Base-by-base conservation (phyloP, 1,139 yeast species). In the Chernovozyma aurita region DNA sequence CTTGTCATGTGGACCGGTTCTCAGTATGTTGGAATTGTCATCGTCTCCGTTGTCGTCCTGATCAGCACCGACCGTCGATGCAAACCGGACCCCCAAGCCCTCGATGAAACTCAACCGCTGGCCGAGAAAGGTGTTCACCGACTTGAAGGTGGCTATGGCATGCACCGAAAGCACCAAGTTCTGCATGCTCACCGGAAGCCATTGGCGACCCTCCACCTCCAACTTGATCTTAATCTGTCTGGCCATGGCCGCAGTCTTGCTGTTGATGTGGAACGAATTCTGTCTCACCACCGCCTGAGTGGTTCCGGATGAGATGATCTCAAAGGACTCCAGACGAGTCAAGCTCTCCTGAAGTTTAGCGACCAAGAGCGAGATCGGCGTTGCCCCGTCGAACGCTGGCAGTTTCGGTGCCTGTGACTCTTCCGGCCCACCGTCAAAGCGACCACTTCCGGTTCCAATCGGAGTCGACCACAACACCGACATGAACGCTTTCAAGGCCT, bases 111-210 rank as follows among this genome's bases (percentile, higher is more conserved):
- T 22, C 13, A 63, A 45, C 36, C 67, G 49, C 35, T 57, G 67
- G 31, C 55, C 75, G 42, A 82, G 59, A 49, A 85, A 87, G 2
- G 78, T 73, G 35, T 78, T 81, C 28, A 90, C 70, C 1, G 90
- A 77, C 41, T 73, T 76, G 52, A 87, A 82, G 0, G 96, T 84
- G 0, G 96, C 95, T 48, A 88, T 81, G 0, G 95, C 95, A 54
- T 88, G 96, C n/a, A 85, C 85, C 14, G 90, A 73, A 15, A 88
- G 61, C 24, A 78, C 60, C 50, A 81, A 52, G 26, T 65, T 63
- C 27, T 63, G 63, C 45, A 66, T 50, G 53, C 1, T 72, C 65
- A 1, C 61, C 39, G 22, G 44, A 44, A n/a, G n/a, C n/a, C n/a
- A n/a, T n/a, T n/a, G n/a, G n/a, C n/a, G n/a, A 18, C 51, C 51